Base-by-base conservation (phyloP, 257 asterid genomes). In the Fraxinus americana region DNA sequence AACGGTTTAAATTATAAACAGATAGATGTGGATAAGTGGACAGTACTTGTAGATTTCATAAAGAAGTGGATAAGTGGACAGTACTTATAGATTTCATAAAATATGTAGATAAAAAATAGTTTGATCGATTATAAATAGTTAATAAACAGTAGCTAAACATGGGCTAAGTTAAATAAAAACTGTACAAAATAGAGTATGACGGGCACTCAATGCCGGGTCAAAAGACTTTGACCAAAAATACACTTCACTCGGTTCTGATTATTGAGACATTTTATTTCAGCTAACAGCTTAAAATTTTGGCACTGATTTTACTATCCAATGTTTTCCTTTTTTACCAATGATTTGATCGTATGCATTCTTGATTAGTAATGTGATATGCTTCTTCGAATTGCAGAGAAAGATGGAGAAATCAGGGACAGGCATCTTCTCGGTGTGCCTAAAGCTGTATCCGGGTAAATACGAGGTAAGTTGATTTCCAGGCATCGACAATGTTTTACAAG, bases 361-460 rank as follows among this genome's bases (percentile, higher is more conserved):
- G 59, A 73, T 71, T 54, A 29, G 70, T 69, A 38, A 71, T 66
- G 17, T 78, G 74, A 75, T 63, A 61, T n/a, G 25, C 59, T 82
- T 12, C 73, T 32, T 82, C 82, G 30, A 75, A 48, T 83, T 89
- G 84, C 97, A 96, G 99, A 89, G 92, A 76, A 93, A 89, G 95
- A 90, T 96, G 99, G 85, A 88, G 77, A 93, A 85, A 86, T 90
- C 91, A 7, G 79, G 32, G 75, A 81, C 91, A 2, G 98, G 98
- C 38, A 45, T 87, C 25, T 96, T 93, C 80, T 89, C 95, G 32
- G 43, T 86, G 68, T 77, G 76, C 89, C 82, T 96, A 70, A 90
- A 75, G 92, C 87, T 96, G 82, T 92, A 96, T 77, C 99, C 97
- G 0, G 99, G 99, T 72, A 90, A 87, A 87, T 91, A 96, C 11